Evolutionary conservation across 1,139 yeast species (phyloP).

Genomic region (Wickerhamomyces sp.): DNA sequence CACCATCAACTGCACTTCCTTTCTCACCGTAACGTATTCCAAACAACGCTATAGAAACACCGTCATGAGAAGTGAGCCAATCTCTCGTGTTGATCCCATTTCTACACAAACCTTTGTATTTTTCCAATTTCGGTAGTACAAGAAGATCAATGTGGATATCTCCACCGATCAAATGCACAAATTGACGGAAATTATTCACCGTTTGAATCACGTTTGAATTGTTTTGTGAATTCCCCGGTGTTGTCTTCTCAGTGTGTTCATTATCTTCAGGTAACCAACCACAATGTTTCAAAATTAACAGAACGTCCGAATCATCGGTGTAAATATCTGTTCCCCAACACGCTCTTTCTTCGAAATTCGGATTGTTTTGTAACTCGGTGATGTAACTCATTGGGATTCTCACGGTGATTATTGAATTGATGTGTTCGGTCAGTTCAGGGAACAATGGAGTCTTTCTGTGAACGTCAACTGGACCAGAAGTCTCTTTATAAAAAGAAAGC

Average conservation of each 20-base stretch:
- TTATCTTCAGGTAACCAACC: constrained; percentile 47
- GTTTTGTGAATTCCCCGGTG: constrained; percentile 30
- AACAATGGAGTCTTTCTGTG: constrained; percentile 32
- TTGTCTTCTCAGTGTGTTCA: constrained; percentile 20
- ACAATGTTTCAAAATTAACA: constrained; percentile 67
- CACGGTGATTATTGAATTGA: constrained; percentile 59
- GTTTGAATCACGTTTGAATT: constrained; percentile 26
- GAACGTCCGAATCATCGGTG: constrained; percentile 87
- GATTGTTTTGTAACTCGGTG: constrained; percentile 19
- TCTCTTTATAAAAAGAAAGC: constrained; percentile 21
- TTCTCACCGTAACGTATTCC: constrained; percentile 37
- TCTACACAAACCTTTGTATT: constrained; percentile 58
- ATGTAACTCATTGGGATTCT: constrained; percentile 48
- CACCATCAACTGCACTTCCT: constrained; percentile 19
- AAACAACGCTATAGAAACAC: constrained; percentile 57
- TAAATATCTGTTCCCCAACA: constrained; percentile 93
- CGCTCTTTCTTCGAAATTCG: constrained; percentile 43
- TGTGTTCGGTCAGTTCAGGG: constrained; percentile 41
- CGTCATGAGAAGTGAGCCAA: constrained; percentile 68
- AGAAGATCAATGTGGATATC: constrained; percentile 70
- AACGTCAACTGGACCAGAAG: constrained; percentile 1
- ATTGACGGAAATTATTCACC: constrained; percentile 22
- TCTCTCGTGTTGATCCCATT: constrained; percentile 69
- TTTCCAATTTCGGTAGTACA: constrained; percentile 60
- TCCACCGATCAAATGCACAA: constrained; percentile 24